These are phyloP conservation scores for Pharus latifolius DNA, from an alignment of 176 grass and related monocot genomes.

Conservation along the genomic window DNA sequence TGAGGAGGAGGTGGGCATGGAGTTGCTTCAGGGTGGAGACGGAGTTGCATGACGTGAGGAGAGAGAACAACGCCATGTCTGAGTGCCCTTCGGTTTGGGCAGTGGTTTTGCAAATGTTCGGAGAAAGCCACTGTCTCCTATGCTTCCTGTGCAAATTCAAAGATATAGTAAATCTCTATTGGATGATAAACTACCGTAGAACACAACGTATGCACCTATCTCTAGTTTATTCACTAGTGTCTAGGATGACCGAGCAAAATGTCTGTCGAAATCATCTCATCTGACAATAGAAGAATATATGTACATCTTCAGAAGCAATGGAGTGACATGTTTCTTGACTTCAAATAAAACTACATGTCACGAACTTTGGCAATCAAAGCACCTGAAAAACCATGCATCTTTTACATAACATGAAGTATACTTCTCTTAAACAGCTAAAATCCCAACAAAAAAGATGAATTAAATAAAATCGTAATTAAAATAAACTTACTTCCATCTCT, in stretches of 20 bases:
- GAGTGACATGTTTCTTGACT: neutral
- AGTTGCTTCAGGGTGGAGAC: constrained; percentile 9
- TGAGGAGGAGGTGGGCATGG: constrained; percentile 12
- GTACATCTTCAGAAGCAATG: constrained; percentile 11
- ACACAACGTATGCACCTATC: neutral
- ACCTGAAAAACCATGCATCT: constrained; percentile 24
- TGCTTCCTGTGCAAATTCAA: neutral
- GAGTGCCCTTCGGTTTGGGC: too few species aligned
- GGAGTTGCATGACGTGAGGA: constrained; percentile 1
- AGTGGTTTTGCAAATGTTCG: too few species aligned
- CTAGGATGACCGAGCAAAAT: neutral
- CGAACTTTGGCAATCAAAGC: constrained; percentile 79
- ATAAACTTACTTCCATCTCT: constrained; percentile 84
- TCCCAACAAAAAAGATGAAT: neutral
- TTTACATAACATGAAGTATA: too few species aligned
- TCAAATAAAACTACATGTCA: constrained; percentile 12
- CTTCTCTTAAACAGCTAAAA: too few species aligned
- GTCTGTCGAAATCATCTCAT: constrained; percentile 3
- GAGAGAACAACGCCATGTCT: too few species aligned
- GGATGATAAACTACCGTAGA: neutral
- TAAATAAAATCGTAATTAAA: neutral
- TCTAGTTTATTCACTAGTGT: neutral
- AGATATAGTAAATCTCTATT: neutral
- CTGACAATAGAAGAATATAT: neutral
- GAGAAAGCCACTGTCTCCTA: too few species aligned